These are phyloP conservation scores for Cystofilobasidium bisporidii DNA, from an alignment of 768 basidiomycete species.

Conservation along the genomic window DNA sequence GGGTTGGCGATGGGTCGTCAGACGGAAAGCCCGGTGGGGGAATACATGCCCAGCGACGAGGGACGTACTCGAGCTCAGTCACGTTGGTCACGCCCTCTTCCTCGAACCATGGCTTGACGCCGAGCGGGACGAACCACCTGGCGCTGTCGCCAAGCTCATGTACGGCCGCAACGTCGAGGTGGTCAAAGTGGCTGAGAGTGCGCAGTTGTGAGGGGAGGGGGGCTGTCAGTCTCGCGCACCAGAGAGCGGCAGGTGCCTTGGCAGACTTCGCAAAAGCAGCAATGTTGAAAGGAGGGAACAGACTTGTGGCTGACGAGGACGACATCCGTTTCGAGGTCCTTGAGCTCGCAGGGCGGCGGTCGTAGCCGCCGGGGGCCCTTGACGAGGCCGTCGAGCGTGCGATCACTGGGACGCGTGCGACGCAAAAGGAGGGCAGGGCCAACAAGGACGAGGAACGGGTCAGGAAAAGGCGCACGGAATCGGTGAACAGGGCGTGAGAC, in stretches of 20 bases:
- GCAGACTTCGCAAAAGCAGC: no score
- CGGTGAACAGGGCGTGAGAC: not conserved
- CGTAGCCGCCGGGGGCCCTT: slow-evolving; percentile 36
- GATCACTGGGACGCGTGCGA: slow-evolving; percentile 27
- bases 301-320: slow-evolving; percentile 40
- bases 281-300: no score
- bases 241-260: no score
- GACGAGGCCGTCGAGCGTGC: slow-evolving; percentile 33
- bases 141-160: slow-evolving; percentile 37
- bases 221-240: no score
- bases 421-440: not conserved
- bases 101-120: slow-evolving; percentile 35
- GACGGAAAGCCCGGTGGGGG: no score
- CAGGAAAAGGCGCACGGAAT: no score
- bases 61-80: slow-evolving; percentile 37
- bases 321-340: slow-evolving; percentile 36
- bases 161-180: slow-evolving; percentile 37
- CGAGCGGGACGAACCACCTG: slow-evolving; percentile 39
- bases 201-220: no score
- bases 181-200: slow-evolving; percentile 39
- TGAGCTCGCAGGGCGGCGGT: slow-evolving; percentile 36
- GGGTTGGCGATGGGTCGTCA: no score
- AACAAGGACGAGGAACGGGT: no score
- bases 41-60: not conserved
- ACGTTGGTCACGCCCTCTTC: slow-evolving; percentile 35